Conservation (phyloP, 768 basidiomycete genomes). For the Fomitopsis serialis region DNA sequence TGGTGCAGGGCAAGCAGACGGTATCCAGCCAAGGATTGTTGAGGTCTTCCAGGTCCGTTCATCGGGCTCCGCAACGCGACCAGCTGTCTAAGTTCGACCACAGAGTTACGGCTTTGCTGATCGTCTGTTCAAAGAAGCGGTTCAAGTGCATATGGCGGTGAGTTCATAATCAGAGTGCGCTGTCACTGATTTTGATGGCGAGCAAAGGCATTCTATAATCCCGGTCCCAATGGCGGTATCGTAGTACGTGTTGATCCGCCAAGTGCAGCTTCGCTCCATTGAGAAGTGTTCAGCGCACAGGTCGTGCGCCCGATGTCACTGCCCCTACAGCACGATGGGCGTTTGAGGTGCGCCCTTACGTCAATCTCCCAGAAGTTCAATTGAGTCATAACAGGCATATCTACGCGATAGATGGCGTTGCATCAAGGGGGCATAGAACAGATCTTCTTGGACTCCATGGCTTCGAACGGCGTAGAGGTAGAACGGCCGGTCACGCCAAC, state of each 20-base stretch:
- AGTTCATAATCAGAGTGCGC: background rate
- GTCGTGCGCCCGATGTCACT: constrained; percentile 59
- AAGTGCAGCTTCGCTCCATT: background rate
- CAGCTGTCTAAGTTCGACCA: background rate
- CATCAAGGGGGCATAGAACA: constrained; percentile 62
- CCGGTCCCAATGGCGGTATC: constrained; percentile 54
- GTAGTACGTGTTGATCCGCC: constrained; percentile 35
- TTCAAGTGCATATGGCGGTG: constrained; percentile 67
- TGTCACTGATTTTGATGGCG: background rate
- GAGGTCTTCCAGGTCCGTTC: constrained; percentile 41
- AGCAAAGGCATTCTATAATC: constrained; percentile 72
- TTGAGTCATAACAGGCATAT: background rate
- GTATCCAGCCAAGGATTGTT: constrained; percentile 49
- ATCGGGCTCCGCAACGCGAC: background rate
- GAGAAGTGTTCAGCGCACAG: constrained; percentile 43
- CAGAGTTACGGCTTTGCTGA: constrained; percentile 79
- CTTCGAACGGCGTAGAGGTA: constrained; percentile 39
- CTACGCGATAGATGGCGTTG: constrained; percentile 39
- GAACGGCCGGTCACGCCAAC: constrained; percentile 45
- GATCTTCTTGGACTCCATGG: constrained; percentile 55
- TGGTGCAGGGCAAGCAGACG: constrained; percentile 47
- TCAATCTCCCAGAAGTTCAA: background rate
- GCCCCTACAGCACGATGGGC: constrained; percentile 65
- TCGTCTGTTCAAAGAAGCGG: constrained; percentile 54
- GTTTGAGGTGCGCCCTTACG: constrained; percentile 47